Conservation (phyloP, 2,329 filamentous ascomycete genomes). For the Aspergillus hiratsukae region DNA sequence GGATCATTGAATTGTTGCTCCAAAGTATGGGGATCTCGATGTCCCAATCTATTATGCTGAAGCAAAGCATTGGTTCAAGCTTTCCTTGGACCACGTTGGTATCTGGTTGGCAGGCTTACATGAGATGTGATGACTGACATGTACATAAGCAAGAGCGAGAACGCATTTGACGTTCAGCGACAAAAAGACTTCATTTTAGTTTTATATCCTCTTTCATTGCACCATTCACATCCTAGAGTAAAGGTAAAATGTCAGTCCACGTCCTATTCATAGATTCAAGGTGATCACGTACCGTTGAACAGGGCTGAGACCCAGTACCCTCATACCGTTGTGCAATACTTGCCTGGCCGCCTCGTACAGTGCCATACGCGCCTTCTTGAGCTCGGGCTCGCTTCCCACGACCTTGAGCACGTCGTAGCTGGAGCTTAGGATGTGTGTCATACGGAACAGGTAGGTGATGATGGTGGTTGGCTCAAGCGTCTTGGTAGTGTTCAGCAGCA, state of each 20-base stretch:
- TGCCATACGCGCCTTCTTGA: constrained; percentile 57
- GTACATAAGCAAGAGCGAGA: not conserved
- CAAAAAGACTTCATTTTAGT: constrained; percentile 4
- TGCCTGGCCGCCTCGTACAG: constrained; percentile 60
- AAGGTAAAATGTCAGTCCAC: constrained; percentile 7
- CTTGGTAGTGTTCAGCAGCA: constrained; percentile 59
- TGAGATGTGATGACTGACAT: no score
- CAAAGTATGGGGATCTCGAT: no score
- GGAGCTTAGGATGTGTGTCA: constrained; percentile 58
- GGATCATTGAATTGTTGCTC: no score
- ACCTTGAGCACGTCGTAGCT: constrained; percentile 62
- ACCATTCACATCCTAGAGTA: constrained; percentile 24
- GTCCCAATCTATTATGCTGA: no score
- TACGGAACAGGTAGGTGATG: constrained; percentile 64
- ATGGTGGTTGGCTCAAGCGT: constrained; percentile 64
- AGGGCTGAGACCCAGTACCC: constrained; percentile 60
- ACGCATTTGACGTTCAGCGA: constrained; percentile 8
- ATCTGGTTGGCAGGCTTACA: no score
- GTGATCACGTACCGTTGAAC: constrained; percentile 48
- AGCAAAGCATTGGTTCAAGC: no score
- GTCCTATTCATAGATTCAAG: not conserved
- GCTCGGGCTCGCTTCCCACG: constrained; percentile 54
- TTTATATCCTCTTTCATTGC: constrained; percentile 1
- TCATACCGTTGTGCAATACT: constrained; percentile 63
- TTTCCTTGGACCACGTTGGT: no score